Percentiles rank a stretch among this genome's conserved stretches.
phyloP scores from a whole-genome alignment of 2,329 filamentous ascomycete species.

The Verruconis gallopava region DNA sequence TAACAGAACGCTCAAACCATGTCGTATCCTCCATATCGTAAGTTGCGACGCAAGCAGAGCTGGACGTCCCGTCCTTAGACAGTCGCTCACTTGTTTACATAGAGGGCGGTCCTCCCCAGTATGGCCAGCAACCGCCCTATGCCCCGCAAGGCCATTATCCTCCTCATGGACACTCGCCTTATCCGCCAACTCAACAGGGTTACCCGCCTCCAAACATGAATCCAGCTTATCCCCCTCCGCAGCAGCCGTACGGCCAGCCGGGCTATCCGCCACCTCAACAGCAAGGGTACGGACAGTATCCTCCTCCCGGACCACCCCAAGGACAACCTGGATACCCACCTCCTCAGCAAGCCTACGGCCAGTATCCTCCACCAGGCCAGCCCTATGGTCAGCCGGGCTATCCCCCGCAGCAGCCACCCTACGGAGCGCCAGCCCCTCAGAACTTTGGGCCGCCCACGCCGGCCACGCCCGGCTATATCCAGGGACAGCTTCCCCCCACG shows the following conservation, averaged over 20 bases:
- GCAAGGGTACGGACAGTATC: slow-evolving; percentile 15
- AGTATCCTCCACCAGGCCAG: slow-evolving; percentile 23
- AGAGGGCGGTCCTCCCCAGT: too few species aligned
- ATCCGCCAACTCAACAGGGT: too few species aligned
- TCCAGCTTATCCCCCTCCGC: slow-evolving; percentile 20
- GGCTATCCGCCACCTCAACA: slow-evolving; percentile 18
- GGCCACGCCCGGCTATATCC: slow-evolving; percentile 62
- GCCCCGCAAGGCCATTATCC: neutral
- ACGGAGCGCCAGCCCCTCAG: slow-evolving; percentile 22
- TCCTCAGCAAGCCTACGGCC: slow-evolving; percentile 14
- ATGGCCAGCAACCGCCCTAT: slow-evolving; percentile 1
- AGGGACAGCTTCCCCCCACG: slow-evolving; percentile 52
- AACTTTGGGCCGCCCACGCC: slow-evolving; percentile 39
- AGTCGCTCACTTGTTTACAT: too few species aligned
- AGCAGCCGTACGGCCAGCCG: slow-evolving; percentile 11
- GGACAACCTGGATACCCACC: slow-evolving; percentile 11
- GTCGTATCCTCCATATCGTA: too few species aligned
- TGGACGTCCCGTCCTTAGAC: too few species aligned
- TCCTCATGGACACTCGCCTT: slow-evolving; percentile 10
- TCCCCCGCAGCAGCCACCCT: slow-evolving; percentile 22
- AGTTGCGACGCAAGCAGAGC: too few species aligned
- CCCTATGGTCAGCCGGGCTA: slow-evolving; percentile 13
- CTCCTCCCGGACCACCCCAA: slow-evolving; percentile 12
- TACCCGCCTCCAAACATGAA: too few species aligned
- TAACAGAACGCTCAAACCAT: too few species aligned